A percentile compares a stretch with the other conserved stretches of the same genome.
phyloP scores from a whole-genome alignment of 176 grass and related monocot genomes.

The Tillandsia leiboldiana region DNA sequence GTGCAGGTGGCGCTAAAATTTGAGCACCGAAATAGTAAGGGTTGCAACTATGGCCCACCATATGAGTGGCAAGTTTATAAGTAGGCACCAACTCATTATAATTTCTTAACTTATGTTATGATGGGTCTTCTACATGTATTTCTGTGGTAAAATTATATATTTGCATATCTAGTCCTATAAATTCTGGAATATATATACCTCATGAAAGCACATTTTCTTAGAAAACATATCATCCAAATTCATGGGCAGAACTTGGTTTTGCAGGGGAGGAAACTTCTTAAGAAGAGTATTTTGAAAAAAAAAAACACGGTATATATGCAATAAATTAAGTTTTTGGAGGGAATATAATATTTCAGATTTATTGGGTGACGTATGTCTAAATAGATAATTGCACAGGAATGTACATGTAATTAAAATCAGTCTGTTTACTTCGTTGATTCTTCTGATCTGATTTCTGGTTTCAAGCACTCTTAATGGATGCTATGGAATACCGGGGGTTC shows the following conservation, averaged over 20 bases:
- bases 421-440: not conserved
- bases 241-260: not conserved
- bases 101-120: slow-evolving; percentile 7
- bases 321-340: too few species aligned
- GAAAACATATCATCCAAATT: too few species aligned
- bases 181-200: too few species aligned
- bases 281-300: too few species aligned
- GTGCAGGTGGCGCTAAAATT: slow-evolving; percentile 92
- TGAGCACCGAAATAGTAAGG: slow-evolving; percentile 95
- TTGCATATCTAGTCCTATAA: too few species aligned
- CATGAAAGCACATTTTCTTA: too few species aligned
- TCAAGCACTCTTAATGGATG: slow-evolving; percentile 77
- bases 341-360: too few species aligned
- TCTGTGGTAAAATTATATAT: not conserved
- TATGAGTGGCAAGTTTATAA: slow-evolving; percentile 98
- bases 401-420: not conserved
- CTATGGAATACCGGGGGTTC: slow-evolving; percentile 89
- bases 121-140: not conserved
- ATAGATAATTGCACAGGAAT: too few species aligned
- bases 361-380: too few species aligned
- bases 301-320: too few species aligned
- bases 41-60: slow-evolving; percentile 93
- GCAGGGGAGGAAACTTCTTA: not conserved
- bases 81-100: slow-evolving; percentile 35
- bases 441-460: not conserved